phyloP scores from a whole-genome alignment of 371 early-diverging fungal genomes.

The Rhizopus stolonifer region DNA sequence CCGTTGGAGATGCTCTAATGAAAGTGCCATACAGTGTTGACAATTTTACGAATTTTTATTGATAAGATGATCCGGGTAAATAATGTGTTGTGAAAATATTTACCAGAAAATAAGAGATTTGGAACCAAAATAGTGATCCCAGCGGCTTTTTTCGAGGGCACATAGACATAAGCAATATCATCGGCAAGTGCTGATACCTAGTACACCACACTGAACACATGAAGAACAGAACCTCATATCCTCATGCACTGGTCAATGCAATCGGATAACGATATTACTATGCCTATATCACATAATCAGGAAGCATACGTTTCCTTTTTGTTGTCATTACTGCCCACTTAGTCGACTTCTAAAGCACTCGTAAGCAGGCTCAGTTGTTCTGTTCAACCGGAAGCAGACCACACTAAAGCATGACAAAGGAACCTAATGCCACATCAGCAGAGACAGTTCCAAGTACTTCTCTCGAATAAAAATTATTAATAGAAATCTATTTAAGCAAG shows the following conservation, averaged over 20 bases:
- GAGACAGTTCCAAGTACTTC: not conserved
- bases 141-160: slow-evolving; percentile 2
- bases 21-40: not conserved
- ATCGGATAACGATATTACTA: slow-evolving; percentile 2
- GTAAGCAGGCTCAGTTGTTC: slow-evolving; percentile 5
- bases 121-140: not conserved
- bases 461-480: not conserved
- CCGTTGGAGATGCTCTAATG: not conserved
- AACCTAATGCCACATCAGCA: not conserved
- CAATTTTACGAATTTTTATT: not conserved
- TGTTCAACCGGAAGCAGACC: slow-evolving; percentile 3
- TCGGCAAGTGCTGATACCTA: slow-evolving; percentile 8
- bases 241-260: not conserved
- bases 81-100: slow-evolving; percentile 1
- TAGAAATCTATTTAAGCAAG: slow-evolving; percentile 3
- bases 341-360: slow-evolving; percentile 8
- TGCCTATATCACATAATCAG: slow-evolving; percentile 1
- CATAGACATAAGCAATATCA: slow-evolving; percentile 4
- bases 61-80: not conserved
- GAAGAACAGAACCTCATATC: slow-evolving; percentile 5
- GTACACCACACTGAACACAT: slow-evolving; percentile 7
- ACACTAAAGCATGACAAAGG: slow-evolving; percentile 8
- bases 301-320: not conserved
- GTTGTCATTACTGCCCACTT: slow-evolving; percentile 3
- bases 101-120: not conserved